Percentiles rank a stretch among this genome's conserved stretches.
phyloP scores from a whole-genome alignment of 2,329 filamentous ascomycete genomes.

The Clonostachys rosea region DNA sequence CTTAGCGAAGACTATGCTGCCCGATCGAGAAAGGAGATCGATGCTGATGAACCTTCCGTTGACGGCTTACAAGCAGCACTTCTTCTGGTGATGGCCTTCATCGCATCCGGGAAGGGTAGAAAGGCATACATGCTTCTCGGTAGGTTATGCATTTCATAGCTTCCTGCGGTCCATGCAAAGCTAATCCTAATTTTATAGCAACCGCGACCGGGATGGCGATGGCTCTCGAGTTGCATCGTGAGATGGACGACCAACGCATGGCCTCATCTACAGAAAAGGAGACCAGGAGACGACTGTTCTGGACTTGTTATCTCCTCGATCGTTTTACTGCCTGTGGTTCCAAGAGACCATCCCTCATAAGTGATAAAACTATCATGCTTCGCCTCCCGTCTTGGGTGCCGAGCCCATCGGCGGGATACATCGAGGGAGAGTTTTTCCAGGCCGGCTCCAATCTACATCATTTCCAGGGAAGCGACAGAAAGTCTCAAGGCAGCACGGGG shows the following conservation, averaged over 20 bases:
- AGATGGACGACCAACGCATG: constrained; percentile 57
- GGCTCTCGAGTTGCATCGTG: constrained; percentile 75
- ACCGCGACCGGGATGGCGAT: constrained; percentile 78
- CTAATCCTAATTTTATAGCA: constrained; percentile 40
- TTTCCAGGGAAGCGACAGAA: constrained; percentile 63
- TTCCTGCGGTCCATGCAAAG: neutral
- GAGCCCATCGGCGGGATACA: constrained; percentile 51
- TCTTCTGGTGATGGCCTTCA: constrained; percentile 71
- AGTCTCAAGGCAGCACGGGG: constrained; percentile 68
- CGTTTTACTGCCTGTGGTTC: constrained; percentile 80
- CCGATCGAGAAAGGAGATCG: constrained; percentile 65
- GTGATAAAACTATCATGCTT: constrained; percentile 71
- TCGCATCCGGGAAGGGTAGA: constrained; percentile 73
- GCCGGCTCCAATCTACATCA: constrained; percentile 74
- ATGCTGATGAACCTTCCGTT: constrained; percentile 76
- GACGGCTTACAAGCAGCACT: constrained; percentile 73
- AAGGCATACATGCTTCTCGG: constrained; percentile 73
- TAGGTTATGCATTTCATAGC: constrained; percentile 49
- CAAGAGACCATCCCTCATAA: constrained; percentile 74
- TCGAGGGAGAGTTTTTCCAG: constrained; percentile 79
- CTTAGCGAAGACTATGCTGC: constrained; percentile 69
- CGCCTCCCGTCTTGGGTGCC: constrained; percentile 72
- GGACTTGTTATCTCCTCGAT: constrained; percentile 84
- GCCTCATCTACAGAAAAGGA: constrained; percentile 54
- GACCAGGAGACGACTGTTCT: constrained; percentile 75